A percentile compares a stretch with the other conserved stretches of the same genome.
These are phyloP conservation scores for Penicillium coffeae DNA, from an alignment of 495 filamentous ascomycete species.

Conservation along the genomic window DNA sequence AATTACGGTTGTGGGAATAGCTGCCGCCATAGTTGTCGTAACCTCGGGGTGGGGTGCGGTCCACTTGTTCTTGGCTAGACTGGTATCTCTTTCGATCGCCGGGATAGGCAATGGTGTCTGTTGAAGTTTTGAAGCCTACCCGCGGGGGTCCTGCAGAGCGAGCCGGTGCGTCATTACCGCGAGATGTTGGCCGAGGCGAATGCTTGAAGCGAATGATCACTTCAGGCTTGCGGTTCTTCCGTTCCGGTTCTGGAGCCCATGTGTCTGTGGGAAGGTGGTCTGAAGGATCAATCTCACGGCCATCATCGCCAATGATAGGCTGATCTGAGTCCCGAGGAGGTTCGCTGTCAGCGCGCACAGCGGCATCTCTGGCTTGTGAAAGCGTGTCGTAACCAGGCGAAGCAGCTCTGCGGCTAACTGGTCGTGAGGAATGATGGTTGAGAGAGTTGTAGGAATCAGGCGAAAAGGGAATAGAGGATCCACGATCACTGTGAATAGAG, in stretches of 20 bases:
- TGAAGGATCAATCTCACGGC: conserved; percentile 83
- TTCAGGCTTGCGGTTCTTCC: conserved; percentile 60
- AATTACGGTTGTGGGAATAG: conserved; percentile 21
- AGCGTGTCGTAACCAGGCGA: conserved; percentile 42
- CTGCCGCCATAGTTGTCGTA: conserved; percentile 8
- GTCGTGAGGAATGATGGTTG: conserved; percentile 40
- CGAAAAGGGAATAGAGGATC: conserved; percentile 72
- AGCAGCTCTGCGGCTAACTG: conserved; percentile 26
- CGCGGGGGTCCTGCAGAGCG: conserved; percentile 14
- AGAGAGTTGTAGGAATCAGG: conserved; percentile 69
- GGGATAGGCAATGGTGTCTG: conserved; percentile 12
- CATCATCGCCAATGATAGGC: conserved; percentile 75
- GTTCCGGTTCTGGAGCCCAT: conserved; percentile 92
- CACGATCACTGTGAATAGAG: conserved; percentile 43
- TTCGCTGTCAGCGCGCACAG: conserved; percentile 33
- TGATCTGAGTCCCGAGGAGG: conserved; percentile 30
- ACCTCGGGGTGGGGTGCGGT: conserved; percentile 20
- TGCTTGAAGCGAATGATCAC: conserved; percentile 51
- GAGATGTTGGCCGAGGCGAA: conserved; percentile 31
- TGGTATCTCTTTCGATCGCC: conserved; percentile 17
- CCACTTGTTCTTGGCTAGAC: conserved; percentile 10
- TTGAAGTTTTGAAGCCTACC: conserved; percentile 18
- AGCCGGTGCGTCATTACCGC: conserved; percentile 18
- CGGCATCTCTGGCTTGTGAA: conserved; percentile 37
- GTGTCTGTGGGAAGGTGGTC: conserved; percentile 88